Conservation (phyloP, 305 asterid genomes). For the Vinca major region DNA sequence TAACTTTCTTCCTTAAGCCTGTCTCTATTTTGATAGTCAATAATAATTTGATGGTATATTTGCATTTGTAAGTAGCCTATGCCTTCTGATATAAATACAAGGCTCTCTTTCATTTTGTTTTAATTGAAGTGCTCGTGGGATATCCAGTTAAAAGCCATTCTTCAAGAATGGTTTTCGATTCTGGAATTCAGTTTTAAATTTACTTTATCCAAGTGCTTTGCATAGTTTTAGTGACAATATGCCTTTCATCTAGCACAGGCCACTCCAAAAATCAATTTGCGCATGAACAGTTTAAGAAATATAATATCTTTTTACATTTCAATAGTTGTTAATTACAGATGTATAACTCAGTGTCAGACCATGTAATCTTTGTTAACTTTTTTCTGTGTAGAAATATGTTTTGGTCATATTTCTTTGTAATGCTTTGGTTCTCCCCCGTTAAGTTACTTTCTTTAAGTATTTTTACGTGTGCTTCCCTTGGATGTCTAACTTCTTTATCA, state of each 20-base stretch:
- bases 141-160: background rate
- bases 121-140: background rate
- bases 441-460: background rate
- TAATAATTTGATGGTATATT: background rate
- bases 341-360: background rate
- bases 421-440: background rate
- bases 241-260: background rate
- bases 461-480: background rate
- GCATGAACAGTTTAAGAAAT: background rate
- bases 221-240: background rate
- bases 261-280: background rate
- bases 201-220: background rate
- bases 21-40: background rate
- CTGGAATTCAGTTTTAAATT: background rate
- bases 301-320: background rate
- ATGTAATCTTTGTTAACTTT: background rate
- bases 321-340: background rate
- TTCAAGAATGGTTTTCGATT: background rate
- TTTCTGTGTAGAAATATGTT: background rate
- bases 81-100: background rate
- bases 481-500: background rate
- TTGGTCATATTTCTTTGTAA: constrained; percentile 2
- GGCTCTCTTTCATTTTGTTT: background rate
- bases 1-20: background rate
- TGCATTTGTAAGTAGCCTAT: background rate